These are phyloP conservation scores for Carex arenaria DNA, from an alignment of 202 grass and related monocot species.

Conservation along the genomic window DNA sequence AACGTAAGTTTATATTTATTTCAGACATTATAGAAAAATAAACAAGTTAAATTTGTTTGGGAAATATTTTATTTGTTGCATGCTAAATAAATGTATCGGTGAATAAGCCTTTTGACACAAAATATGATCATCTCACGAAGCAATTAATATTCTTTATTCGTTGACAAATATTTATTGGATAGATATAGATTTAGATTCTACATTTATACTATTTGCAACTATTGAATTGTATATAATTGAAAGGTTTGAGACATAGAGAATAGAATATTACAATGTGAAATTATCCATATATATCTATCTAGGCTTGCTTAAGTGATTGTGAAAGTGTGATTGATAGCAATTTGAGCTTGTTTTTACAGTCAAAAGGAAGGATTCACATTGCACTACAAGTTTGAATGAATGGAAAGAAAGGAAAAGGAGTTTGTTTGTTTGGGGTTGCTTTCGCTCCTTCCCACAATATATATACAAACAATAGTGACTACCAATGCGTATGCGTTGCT, in stretches of 20 bases:
- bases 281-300: background rate
- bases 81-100: no score
- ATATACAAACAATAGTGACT: background rate
- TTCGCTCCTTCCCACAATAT: constrained; percentile 5
- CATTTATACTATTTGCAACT: background rate
- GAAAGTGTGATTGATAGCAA: background rate
- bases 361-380: background rate
- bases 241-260: background rate
- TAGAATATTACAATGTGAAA: background rate
- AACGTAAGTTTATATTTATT: no score
- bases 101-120: no score
- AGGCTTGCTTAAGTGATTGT: background rate
- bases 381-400: background rate
- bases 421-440: constrained; percentile 22
- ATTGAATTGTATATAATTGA: background rate
- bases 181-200: background rate
- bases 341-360: constrained; percentile 2
- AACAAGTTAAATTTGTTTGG: no score
- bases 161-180: background rate
- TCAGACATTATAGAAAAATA: no score
- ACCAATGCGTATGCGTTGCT: background rate
- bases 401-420: background rate
- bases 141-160: background rate
- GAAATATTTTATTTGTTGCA: no score
- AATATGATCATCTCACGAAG: no score